Percentiles rank a stretch among this genome's conserved stretches.
phyloP scores from a whole-genome alignment of 306 rosid genomes.

The Crotalaria pallida region DNA sequence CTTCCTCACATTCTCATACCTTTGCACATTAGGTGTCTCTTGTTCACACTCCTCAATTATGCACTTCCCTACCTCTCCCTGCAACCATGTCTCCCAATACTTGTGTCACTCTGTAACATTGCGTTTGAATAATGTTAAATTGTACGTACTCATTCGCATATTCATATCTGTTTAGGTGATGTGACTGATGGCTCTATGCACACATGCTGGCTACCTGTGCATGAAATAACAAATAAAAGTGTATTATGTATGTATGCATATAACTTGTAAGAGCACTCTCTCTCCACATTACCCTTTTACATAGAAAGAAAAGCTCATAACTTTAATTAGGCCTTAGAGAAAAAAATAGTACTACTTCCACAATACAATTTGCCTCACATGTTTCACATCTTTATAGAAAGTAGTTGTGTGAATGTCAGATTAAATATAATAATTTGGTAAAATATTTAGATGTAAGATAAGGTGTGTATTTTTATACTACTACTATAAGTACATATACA shows the following conservation, averaged over 20 bases:
- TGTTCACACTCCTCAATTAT: conserved; percentile 55
- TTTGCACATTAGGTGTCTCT: conserved; percentile 47
- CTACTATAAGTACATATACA: too few species aligned
- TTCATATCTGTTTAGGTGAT: conserved; percentile 19
- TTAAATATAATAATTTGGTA: not conserved
- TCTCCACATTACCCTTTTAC: not conserved
- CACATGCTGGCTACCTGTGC: conserved; percentile 8
- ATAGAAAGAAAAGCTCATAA: not conserved
- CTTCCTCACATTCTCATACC: conserved; percentile 42
- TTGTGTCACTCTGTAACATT: conserved; percentile 7
- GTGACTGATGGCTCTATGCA: conserved; percentile 23
- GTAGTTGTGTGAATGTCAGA: too few species aligned
- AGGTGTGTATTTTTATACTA: too few species aligned
- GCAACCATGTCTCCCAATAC: conserved; percentile 29
- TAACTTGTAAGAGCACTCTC: too few species aligned
- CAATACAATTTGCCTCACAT: not conserved
- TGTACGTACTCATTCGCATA: conserved; percentile 18
- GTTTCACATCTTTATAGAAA: too few species aligned
- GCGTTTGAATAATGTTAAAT: not conserved
- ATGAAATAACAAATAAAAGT: too few species aligned
- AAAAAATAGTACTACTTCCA: not conserved
- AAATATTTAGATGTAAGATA: too few species aligned
- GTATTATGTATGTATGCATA: too few species aligned
- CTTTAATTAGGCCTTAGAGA: not conserved
- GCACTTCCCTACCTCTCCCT: conserved; percentile 32